phyloP scores from a whole-genome alignment of 208 protist species.

The Novymonas esmeraldas region DNA sequence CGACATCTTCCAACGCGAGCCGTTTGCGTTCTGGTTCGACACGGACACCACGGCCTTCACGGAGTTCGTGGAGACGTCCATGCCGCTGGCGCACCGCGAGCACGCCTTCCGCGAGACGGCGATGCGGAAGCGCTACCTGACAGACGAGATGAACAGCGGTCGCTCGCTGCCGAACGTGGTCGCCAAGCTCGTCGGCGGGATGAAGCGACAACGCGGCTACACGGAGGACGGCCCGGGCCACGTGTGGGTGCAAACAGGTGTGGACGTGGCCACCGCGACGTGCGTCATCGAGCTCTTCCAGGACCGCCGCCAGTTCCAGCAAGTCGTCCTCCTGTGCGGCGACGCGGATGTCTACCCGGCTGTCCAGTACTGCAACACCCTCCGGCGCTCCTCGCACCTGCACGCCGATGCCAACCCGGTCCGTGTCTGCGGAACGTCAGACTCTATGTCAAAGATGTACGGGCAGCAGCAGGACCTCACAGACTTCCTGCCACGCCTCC shows the following conservation, averaged over 20 bases:
- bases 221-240: slow-evolving; percentile 72
- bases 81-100: slow-evolving; percentile 70
- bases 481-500: slow-evolving; percentile 85
- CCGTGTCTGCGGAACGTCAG: slow-evolving; percentile 78
- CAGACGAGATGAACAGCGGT: slow-evolving; percentile 85
- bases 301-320: slow-evolving; percentile 64
- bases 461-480: slow-evolving; percentile 80
- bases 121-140: slow-evolving; percentile 60
- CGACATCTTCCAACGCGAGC: slow-evolving; percentile 74
- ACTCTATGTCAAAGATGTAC: slow-evolving; percentile 76
- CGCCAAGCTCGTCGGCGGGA: slow-evolving; percentile 76
- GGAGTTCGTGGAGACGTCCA: slow-evolving; percentile 77
- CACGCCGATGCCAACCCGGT: slow-evolving; percentile 53
- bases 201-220: slow-evolving; percentile 79
- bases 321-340: slow-evolving; percentile 86
- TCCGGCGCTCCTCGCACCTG: slow-evolving; percentile 40
- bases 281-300: slow-evolving; percentile 79
- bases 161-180: slow-evolving; percentile 75
- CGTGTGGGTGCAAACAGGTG: slow-evolving; percentile 86
- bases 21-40: slow-evolving; percentile 88
- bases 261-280: slow-evolving; percentile 84
- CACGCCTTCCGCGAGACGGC: slow-evolving; percentile 54
- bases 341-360: slow-evolving; percentile 81
- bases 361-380: slow-evolving; percentile 80
- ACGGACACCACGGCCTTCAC: slow-evolving; percentile 75